A percentile compares a stretch with the other conserved stretches of the same genome.
Conservation (phyloP, 163 green algal species). For the Scenedesmus sp. region DNA sequence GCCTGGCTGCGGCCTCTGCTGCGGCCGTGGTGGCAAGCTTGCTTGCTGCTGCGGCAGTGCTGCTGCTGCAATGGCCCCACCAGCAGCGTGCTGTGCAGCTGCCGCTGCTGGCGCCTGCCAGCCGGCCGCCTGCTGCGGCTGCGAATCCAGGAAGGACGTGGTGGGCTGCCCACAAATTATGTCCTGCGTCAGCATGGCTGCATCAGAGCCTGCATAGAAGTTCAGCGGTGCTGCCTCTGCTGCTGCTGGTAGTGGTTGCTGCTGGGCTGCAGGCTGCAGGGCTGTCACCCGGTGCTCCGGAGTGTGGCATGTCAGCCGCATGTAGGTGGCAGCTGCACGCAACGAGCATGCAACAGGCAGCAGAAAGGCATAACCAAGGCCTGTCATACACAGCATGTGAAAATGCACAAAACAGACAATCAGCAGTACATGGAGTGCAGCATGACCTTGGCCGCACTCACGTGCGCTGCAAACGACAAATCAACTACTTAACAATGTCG, state of each 20-base stretch:
- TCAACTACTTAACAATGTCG: no score
- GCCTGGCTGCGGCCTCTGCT: no score
- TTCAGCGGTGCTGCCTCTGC: neutral
- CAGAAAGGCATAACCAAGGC: neutral
- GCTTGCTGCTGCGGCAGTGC: neutral
- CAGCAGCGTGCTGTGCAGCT: neutral
- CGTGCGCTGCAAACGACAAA: neutral
- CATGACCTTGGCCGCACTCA: neutral
- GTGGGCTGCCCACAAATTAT: neutral
- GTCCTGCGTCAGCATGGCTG: neutral
- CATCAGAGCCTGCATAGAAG: neutral
- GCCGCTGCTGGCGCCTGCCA: neutral
- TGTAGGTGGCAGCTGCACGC: neutral
- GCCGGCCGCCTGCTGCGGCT: neutral
- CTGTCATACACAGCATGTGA: neutral
- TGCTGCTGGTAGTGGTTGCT: neutral
- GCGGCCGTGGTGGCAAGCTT: neutral
- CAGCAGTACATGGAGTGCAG: neutral
- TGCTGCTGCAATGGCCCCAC: neutral
- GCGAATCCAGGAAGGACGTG: neutral
- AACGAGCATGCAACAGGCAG: neutral
- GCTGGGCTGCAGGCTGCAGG: neutral
- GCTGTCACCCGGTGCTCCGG: neutral
- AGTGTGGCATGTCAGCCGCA: neutral
- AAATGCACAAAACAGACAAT: neutral